These are phyloP conservation scores for Pseudonitzschia multiseries DNA, from an alignment of 108 stramenopile genomes.

Conservation along the genomic window DNA sequence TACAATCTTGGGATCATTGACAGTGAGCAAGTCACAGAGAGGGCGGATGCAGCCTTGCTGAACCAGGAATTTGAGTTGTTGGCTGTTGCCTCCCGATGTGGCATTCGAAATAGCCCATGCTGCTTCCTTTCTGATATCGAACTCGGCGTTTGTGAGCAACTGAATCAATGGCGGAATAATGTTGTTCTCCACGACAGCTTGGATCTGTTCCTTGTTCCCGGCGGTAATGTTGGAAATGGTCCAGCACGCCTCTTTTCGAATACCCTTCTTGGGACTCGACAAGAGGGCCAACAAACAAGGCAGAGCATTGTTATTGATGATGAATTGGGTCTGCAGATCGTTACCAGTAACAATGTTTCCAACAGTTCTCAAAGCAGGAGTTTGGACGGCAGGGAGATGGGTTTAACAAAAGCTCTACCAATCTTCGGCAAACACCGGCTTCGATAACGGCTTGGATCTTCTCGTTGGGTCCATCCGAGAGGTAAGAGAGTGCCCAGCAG, in stretches of 20 bases:
- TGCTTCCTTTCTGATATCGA: slow-evolving; percentile 98
- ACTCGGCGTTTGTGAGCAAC: slow-evolving; percentile 90
- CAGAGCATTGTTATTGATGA: slow-evolving; percentile 95
- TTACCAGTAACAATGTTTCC: slow-evolving; percentile 99
- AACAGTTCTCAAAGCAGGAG: slow-evolving; percentile 96
- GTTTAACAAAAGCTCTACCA: slow-evolving; percentile 94
- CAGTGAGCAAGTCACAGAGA: slow-evolving; percentile 87
- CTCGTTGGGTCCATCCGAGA: slow-evolving; percentile 96
- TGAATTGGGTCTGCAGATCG: slow-evolving; percentile 93
- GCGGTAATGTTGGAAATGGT: slow-evolving; percentile 99
- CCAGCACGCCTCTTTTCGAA: slow-evolving; percentile 99
- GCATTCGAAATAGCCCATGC: slow-evolving; percentile 99
- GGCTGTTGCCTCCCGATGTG: slow-evolving; percentile 92
- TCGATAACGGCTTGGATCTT: slow-evolving; percentile 99
- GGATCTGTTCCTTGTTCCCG: slow-evolving; percentile 97
- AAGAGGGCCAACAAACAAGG: slow-evolving; percentile 92
- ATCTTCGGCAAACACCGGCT: slow-evolving; percentile 92
- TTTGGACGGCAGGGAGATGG: slow-evolving; percentile 92
- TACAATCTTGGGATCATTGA: slow-evolving; percentile 94
- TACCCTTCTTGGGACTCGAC: slow-evolving; percentile 93
- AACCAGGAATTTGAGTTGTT: slow-evolving; percentile 95
- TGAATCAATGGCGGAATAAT: slow-evolving; percentile 96
- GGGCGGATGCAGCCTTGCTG: slow-evolving; percentile 94
- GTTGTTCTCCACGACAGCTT: slow-evolving; percentile 93
- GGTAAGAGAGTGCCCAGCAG: slow-evolving; percentile 97